A percentile compares a stretch with the other conserved stretches of the same genome.
Evolutionary conservation across 2,329 filamentous ascomycete genomes (phyloP).

Genomic region (Sporothrix protearum): DNA sequence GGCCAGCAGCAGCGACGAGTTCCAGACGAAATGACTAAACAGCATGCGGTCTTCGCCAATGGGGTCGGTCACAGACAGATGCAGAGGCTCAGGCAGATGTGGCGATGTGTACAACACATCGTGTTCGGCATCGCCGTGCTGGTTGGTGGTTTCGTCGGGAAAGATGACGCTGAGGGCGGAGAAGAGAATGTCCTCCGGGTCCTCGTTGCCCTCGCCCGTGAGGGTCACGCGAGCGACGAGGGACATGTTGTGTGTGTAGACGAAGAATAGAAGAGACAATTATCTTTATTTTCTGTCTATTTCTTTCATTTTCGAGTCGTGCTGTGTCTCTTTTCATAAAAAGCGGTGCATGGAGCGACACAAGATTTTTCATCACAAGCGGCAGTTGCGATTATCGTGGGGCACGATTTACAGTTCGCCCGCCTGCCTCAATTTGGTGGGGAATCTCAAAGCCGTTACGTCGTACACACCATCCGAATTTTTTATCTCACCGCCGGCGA

Average conservation of each 20-base stretch:
- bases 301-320: neutral
- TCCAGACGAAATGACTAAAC: conserved; percentile 73
- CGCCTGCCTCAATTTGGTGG: neutral
- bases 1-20: conserved; percentile 55
- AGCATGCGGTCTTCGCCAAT: conserved; percentile 54
- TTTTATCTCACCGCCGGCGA: neutral
- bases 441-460: neutral
- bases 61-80: conserved; percentile 48
- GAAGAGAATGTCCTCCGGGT: conserved; percentile 59
- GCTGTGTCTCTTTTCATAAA: neutral
- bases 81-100: conserved; percentile 44
- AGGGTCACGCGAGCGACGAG: conserved; percentile 46
- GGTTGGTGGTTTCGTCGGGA: conserved; percentile 62
- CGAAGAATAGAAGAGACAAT: neutral
- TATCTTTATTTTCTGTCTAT: neutral
- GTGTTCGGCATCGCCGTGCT: conserved; percentile 61
- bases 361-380: neutral
- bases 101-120: conserved; percentile 58
- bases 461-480: too few relatives aligned
- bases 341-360: neutral
- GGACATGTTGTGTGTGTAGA: conserved; percentile 39
- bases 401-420: neutral
- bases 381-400: neutral
- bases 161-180: conserved; percentile 61
- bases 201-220: conserved; percentile 37